A percentile compares a stretch with the other conserved stretches of the same genome.
Evolutionary conservation across 2,329 filamentous ascomycete species (phyloP).

Genomic region (Diaporthe helianthi): DNA sequence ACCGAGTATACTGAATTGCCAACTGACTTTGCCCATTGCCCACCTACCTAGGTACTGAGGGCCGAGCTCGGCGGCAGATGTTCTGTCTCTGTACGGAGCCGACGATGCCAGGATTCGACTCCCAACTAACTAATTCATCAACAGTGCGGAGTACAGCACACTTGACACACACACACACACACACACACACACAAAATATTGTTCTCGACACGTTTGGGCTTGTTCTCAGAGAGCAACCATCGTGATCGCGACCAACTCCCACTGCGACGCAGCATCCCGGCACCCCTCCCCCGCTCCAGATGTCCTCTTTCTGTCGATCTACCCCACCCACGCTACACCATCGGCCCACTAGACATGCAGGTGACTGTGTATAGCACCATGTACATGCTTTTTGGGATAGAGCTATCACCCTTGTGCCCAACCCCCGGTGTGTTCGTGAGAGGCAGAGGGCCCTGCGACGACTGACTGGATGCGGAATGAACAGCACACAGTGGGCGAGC

Average conservation of each 20-base stretch:
- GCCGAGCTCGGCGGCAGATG: not conserved
- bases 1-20: too few relatives aligned
- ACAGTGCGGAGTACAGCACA: too few relatives aligned
- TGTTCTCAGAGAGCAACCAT: not conserved
- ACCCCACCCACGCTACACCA: conserved; percentile 25
- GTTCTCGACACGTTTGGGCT: not conserved
- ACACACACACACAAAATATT: not conserved
- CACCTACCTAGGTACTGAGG: not conserved
- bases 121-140: too few relatives aligned
- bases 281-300: conserved; percentile 28
- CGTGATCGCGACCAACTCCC: not conserved
- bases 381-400: conserved; percentile 14
- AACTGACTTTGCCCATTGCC: not conserved
- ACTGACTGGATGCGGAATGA: not conserved
- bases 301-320: conserved; percentile 26
- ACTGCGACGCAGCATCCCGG: not conserved
- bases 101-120: not conserved
- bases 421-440: not conserved
- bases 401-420: conserved; percentile 18
- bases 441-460: not conserved
- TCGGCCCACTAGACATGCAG: conserved; percentile 22
- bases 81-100: not conserved
- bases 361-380: conserved; percentile 25
- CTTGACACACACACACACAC: too few relatives aligned
- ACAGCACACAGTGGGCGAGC: not conserved